Percentiles rank a stretch among this genome's conserved stretches.
Evolutionary conservation across 352 stramenopile species (phyloP).

Genomic region (Phytopythium sindhum): DNA sequence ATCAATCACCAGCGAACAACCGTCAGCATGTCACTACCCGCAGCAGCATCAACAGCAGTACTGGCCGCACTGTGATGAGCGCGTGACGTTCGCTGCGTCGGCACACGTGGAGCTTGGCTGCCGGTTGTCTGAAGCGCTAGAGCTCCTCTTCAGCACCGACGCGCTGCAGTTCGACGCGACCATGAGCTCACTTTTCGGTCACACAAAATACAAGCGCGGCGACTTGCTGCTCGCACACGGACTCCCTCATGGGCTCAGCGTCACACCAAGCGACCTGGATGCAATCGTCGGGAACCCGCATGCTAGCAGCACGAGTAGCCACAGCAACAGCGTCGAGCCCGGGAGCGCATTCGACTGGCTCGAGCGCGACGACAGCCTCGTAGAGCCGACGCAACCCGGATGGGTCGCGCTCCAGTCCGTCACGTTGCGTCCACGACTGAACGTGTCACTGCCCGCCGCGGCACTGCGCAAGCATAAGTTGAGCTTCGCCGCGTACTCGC

Average conservation of each 20-base stretch:
- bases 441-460: conserved; percentile 18
- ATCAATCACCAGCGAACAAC: neutral
- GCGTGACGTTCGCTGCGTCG: conserved; percentile 52
- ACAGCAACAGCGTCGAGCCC: neutral
- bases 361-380: conserved; percentile 19
- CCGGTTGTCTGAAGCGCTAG: conserved; percentile 47
- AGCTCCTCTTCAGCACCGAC: conserved; percentile 64
- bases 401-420: conserved; percentile 49
- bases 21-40: conserved; percentile 6
- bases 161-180: conserved; percentile 43
- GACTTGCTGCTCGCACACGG: conserved; percentile 42
- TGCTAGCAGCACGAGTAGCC: neutral
- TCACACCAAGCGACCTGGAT: conserved; percentile 11
- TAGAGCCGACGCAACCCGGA: conserved; percentile 24
- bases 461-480: conserved; percentile 44
- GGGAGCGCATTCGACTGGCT: conserved; percentile 5
- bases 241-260: conserved; percentile 24
- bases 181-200: conserved; percentile 53
- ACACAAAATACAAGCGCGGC: conserved; percentile 48
- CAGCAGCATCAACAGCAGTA: conserved; percentile 18
- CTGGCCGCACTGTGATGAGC: conserved; percentile 38
- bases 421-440: conserved; percentile 35
- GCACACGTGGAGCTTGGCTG: conserved; percentile 56
- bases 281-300: neutral
- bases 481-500: conserved; percentile 58